Conservation (phyloP, 1,284 basidiomycete genomes). For the Cryptococcus amylolentus region DNA sequence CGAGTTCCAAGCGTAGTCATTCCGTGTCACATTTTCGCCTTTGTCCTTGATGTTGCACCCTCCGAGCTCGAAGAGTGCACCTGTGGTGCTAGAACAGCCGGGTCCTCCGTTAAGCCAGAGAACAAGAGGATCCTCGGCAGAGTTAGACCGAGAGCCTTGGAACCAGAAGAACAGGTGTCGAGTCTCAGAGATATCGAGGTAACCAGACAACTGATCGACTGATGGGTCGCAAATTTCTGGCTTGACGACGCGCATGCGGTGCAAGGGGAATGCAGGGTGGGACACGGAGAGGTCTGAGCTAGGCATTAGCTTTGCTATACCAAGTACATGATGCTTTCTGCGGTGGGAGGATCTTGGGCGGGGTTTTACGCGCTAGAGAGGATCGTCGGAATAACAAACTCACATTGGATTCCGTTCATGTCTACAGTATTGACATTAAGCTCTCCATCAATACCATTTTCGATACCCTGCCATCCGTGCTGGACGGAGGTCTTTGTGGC, state of each 20-base stretch:
- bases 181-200: constrained; percentile 78
- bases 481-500: constrained; percentile 7
- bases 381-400: constrained; percentile 51
- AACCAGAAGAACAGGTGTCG: constrained; percentile 54
- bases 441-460: constrained; percentile 53
- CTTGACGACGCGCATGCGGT: constrained; percentile 65
- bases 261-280: constrained; percentile 64
- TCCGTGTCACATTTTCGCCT: constrained; percentile 63
- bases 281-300: constrained; percentile 52
- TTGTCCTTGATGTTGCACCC: constrained; percentile 71
- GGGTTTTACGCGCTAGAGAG: not conserved
- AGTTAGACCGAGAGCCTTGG: constrained; percentile 67
- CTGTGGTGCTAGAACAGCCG: constrained; percentile 59
- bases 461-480: constrained; percentile 31
- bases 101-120: constrained; percentile 61
- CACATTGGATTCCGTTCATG: constrained; percentile 61
- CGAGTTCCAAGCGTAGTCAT: constrained; percentile 74
- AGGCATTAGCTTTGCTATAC: not conserved
- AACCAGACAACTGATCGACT: constrained; percentile 83
- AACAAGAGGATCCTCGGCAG: constrained; percentile 71
- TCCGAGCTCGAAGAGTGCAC: constrained; percentile 71
- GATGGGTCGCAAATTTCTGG: constrained; percentile 74
- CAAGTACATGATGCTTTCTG: too few relatives aligned
- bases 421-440: constrained; percentile 53
- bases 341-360: not conserved